A percentile compares a stretch with the other conserved stretches of the same genome.
These are phyloP conservation scores for Candolleomyces efflorescens DNA, from an alignment of 768 basidiomycete genomes.

Conservation along the genomic window DNA sequence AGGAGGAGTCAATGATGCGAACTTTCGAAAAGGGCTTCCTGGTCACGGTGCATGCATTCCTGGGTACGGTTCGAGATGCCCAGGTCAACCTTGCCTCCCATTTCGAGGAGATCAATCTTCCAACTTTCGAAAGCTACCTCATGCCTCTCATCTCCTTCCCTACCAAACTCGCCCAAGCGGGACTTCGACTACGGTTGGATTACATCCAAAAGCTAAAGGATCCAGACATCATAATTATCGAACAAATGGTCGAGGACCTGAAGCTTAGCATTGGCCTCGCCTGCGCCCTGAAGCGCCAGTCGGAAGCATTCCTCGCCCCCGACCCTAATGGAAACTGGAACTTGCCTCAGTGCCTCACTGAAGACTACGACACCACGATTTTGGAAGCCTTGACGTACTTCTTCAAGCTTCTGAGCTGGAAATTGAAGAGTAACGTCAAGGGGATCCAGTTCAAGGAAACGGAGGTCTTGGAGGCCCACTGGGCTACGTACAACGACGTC, in stretches of 20 bases:
- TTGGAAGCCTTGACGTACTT: slow-evolving; percentile 84
- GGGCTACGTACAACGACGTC: slow-evolving; percentile 92
- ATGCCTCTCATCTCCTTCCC: slow-evolving; percentile 95
- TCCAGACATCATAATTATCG: slow-evolving; percentile 85
- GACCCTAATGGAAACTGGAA: slow-evolving; percentile 88
- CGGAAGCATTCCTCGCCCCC: slow-evolving; percentile 84
- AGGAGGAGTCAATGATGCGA: slow-evolving; percentile 93
- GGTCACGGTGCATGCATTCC: slow-evolving; percentile 81
- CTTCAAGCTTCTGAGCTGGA: slow-evolving; percentile 94
- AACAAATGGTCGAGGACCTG: slow-evolving; percentile 91
- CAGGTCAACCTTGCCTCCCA: slow-evolving; percentile 74
- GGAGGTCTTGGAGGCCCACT: slow-evolving; percentile 94
- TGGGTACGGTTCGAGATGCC: slow-evolving; percentile 81
- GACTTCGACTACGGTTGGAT: slow-evolving; percentile 83
- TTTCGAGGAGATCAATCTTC: slow-evolving; percentile 87
- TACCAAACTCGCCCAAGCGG: slow-evolving; percentile 89
- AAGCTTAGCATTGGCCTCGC: slow-evolving; percentile 88
- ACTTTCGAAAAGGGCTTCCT: slow-evolving; percentile 91
- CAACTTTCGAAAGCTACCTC: slow-evolving; percentile 85
- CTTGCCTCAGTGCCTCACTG: slow-evolving; percentile 81
- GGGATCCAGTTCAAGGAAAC: slow-evolving; percentile 97
- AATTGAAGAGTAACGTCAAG: slow-evolving; percentile 88
- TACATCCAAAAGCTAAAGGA: slow-evolving; percentile 86
- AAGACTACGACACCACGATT: slow-evolving; percentile 87
- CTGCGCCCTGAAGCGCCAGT: slow-evolving; percentile 93